Evolutionary conservation across 2,329 filamentous ascomycete species (phyloP), one percentile per base, ranked within the genome.

Genomic region (Cercospora zeina): DNA sequence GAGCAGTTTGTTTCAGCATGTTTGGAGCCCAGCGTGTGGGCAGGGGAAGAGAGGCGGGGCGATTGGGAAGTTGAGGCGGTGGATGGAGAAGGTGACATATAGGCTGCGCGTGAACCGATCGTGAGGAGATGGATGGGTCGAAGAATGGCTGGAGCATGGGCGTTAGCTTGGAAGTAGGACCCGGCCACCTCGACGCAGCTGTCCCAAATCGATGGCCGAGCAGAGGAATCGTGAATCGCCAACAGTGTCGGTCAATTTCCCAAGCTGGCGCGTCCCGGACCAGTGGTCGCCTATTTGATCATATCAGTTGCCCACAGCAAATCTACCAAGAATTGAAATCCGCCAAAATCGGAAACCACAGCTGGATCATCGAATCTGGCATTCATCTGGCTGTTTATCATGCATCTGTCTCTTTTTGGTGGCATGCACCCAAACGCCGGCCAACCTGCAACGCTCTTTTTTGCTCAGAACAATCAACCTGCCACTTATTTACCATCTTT

Each of bases 401-500:
- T 57, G 42, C 39, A 47, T 57, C 54, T 47, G 55, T 58, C 27
- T 57, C 36, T 57, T 42, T 39, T 21, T 31, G 36, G 19, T 53
- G 27, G n/a, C 31, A 11, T 51, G 14, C 30, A 24, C 8, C 45
- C 42, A 5, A n/a, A 49, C 39, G 30, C 42, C n/a, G n/a, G 33
- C n/a, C 55, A 33, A 27, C 54, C 34, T 30, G n/a, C 54, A 30
- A 56, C 31, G 54, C 54, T 21, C 13, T 39, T 31, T 16, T n/a
- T 6, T 6, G 54, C 34, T 37, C 51, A 16, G 30, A 31, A 53
- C 50, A 19, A 33, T 53, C 9, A 11, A 27, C 3, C 1, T n/a
- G 8, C 14, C 27, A 9, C 33, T 39, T 60, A 75, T 68, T 75
- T 76, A 50, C 74, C 73, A 68, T 72, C 74, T 62, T 71, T 65